Percentiles rank a stretch among this genome's conserved stretches.
Conservation (phyloP, 2,329 filamentous ascomycete species). For the Aspergillus tubingensis region DNA sequence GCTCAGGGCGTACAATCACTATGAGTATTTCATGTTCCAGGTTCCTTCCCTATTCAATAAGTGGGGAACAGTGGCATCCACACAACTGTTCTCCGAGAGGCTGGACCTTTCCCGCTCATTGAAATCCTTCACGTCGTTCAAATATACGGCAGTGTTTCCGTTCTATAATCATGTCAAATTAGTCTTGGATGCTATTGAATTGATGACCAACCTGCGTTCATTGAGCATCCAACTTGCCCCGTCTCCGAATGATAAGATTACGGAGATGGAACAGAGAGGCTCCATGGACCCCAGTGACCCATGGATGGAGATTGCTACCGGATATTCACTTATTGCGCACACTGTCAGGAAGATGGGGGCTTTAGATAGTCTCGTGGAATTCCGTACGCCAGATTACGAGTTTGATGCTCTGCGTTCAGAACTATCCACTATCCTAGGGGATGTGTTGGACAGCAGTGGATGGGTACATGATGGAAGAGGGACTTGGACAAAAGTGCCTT, state of each 20-base stretch:
- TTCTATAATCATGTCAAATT: slow-evolving; percentile 61
- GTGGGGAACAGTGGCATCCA: slow-evolving; percentile 42
- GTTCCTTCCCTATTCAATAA: slow-evolving; percentile 63
- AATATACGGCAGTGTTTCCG: slow-evolving; percentile 69
- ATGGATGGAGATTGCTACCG: slow-evolving; percentile 58
- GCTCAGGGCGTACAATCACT: slow-evolving; percentile 68
- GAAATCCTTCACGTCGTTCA: slow-evolving; percentile 45
- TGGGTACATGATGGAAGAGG: slow-evolving; percentile 37
- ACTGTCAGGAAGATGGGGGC: slow-evolving; percentile 31
- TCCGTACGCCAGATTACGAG: slow-evolving; percentile 35
- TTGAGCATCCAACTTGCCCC: slow-evolving; percentile 59
- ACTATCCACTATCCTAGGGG: slow-evolving; percentile 26
- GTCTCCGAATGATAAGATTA: slow-evolving; percentile 33
- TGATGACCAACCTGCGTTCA: slow-evolving; percentile 54
- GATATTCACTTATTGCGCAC: slow-evolving; percentile 51
- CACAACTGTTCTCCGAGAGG: slow-evolving; percentile 11
- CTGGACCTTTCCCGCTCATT: slow-evolving; percentile 49
- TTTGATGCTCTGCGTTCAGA: slow-evolving; percentile 32
- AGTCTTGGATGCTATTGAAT: slow-evolving; percentile 46
- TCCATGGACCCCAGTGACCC: slow-evolving; percentile 46
- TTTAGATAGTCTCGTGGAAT: slow-evolving; percentile 25
- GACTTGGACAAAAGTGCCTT: slow-evolving; percentile 27
- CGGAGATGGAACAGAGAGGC: slow-evolving; percentile 43
- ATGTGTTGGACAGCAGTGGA: slow-evolving; percentile 23
- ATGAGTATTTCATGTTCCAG: slow-evolving; percentile 68